These are phyloP conservation scores for Exophiala sp. DNA, from an alignment of 2,329 filamentous ascomycete species.

Conservation along the genomic window DNA sequence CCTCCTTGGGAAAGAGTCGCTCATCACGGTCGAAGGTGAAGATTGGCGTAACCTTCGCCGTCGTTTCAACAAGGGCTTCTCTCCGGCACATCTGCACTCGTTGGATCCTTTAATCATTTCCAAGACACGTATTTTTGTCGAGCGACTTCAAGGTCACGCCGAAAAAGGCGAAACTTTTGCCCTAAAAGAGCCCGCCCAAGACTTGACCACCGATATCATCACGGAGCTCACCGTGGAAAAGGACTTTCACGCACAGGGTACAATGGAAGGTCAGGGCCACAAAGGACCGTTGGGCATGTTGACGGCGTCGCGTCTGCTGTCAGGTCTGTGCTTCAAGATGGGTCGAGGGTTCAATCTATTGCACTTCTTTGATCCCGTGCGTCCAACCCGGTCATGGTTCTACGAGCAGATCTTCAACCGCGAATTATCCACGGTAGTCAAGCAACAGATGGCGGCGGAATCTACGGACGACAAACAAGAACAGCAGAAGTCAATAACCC, in stretches of 20 bases:
- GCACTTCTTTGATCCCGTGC: conserved; percentile 14
- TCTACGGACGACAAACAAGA: background rate
- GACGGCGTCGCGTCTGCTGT: conserved; percentile 13
- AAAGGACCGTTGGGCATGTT: conserved; percentile 20
- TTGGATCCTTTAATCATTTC: conserved; percentile 30
- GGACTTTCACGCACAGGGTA: conserved; percentile 23
- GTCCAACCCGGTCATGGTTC: conserved; percentile 18
- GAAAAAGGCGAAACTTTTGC: conserved; percentile 34
- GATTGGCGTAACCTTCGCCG: conserved; percentile 39
- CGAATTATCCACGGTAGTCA: conserved; percentile 13
- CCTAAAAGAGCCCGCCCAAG: conserved; percentile 37
- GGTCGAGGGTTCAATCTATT: conserved; percentile 18
- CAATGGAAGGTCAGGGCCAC: conserved; percentile 15
- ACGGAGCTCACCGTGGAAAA: conserved; percentile 35
- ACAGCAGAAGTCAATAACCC: conserved; percentile 15
- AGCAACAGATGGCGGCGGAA: conserved; percentile 11
- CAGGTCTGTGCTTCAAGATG: conserved; percentile 9
- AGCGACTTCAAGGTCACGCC: conserved; percentile 25
- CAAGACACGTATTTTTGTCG: conserved; percentile 19
- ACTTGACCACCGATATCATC: conserved; percentile 43
- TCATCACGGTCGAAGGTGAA: conserved; percentile 37
- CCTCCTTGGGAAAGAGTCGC: conserved; percentile 33
- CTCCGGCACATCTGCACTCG: conserved; percentile 36
- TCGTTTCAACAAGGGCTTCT: conserved; percentile 42
- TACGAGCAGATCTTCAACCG: conserved; percentile 21